Evolutionary conservation across 225 moss, liverwort and hornwort genomes (phyloP).

Genomic region (Polytrichum formosum): DNA sequence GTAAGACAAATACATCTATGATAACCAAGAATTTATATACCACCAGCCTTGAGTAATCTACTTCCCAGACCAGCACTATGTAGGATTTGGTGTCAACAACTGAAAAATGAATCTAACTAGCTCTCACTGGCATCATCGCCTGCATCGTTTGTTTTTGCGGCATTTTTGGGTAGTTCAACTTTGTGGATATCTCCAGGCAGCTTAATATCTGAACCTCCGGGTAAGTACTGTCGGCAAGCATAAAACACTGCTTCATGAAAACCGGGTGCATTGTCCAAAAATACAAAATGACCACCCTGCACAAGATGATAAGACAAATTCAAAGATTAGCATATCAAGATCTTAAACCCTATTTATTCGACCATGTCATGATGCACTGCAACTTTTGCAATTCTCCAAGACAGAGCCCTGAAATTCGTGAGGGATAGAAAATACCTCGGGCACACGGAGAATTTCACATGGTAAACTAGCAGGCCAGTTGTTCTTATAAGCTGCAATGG

Average conservation of each 20-base stretch:
- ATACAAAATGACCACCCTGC: conserved; percentile 79
- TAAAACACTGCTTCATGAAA: conserved; percentile 62
- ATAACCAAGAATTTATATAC: too few relatives aligned
- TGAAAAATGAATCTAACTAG: too few relatives aligned
- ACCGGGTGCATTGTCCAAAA: conserved; percentile 74
- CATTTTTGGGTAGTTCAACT: neutral
- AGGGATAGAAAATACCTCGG: conserved; percentile 42
- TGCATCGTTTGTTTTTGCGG: too few relatives aligned
- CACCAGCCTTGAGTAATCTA: too few relatives aligned
- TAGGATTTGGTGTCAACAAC: too few relatives aligned
- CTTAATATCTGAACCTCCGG: conserved; percentile 12
- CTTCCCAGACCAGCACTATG: too few relatives aligned
- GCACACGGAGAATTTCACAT: conserved; percentile 88
- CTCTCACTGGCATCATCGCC: too few relatives aligned
- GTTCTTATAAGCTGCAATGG: conserved; percentile 48
- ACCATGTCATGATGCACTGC: neutral
- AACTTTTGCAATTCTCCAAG: too few relatives aligned
- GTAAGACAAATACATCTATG: too few relatives aligned
- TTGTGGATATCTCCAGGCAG: conserved; percentile 10
- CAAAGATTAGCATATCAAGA: neutral
- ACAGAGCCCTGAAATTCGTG: neutral
- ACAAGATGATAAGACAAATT: neutral
- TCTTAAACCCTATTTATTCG: neutral
- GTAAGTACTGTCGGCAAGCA: conserved; percentile 47
- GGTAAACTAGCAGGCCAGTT: conserved; percentile 52